Base-by-base conservation (phyloP, 257 asterid species). In the Eustoma russellianum region DNA sequence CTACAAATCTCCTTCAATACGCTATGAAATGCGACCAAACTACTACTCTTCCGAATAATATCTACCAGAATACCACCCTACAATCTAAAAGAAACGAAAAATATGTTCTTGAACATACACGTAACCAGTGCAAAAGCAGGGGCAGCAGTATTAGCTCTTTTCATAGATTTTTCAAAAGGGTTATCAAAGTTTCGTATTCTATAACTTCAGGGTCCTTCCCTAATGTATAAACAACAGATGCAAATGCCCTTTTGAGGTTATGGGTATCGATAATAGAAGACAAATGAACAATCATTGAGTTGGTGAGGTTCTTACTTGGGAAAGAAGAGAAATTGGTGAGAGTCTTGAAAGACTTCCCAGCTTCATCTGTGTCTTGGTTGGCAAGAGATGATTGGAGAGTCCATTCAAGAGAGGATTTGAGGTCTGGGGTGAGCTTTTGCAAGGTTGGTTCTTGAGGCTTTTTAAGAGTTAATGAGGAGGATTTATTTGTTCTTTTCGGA, bases 311-410 rank as follows among this genome's bases (percentile, higher is more conserved):
- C 83, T 91, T 91, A 69, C 83, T 85, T 49, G 95, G 95, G 40
- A 74, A 73, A 52, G 71, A 67, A 41, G 90, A 70, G 58, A 54
- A 41, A 51, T 61, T 68, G 16, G 95, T 80, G 45, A 92, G 83
- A 3, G 86, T 41, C 79, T 88, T 92, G 84, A 92, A 92, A 35
- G 95, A 79, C 53, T 85, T 92, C 98, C 98, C 88, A n/a, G 95
- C 98, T 62, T 82, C 95, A 71, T 92, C 98, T 9, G 88, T 92
- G 75, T 85, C 71, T 64, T 55, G 52, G 12, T 24, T 40, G 50
- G 13, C 48, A 34, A 92, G 83, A 48, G 90, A 82, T 41, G 71
- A 56, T 41, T 68, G 71, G 46, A 92, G 82, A 7, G 68, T 35
- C 17, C 78, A 48, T 48, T 84, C 90, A 53, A 82, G 77, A 41